Evolutionary conservation across 1,284 basidiomycete genomes (phyloP), one percentile per base, ranked within the genome.

Genomic region (Moesziomyces parantarcticus): DNA sequence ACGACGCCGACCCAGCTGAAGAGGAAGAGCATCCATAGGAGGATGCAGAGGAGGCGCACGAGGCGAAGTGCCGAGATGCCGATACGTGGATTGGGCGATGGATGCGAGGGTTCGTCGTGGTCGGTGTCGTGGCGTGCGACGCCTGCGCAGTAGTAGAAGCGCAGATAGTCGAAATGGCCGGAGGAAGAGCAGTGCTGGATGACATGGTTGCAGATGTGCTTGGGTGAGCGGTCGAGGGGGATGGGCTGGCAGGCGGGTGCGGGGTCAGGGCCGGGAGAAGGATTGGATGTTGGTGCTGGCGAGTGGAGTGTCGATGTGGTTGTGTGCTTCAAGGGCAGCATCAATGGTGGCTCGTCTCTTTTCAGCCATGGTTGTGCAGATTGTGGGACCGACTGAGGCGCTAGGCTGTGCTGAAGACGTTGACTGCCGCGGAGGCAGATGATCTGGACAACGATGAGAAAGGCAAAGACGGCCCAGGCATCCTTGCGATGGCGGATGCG

Each of bases 1-100:
- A 82, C 78, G 18, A 83, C 56, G 25, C 81, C 79, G 25, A 83
- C 75, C 58, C 73, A 76, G 58, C 70, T 76, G 71, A 83, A 83
- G 25, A 83, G 69, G 54, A 80, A 65, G 25, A 77, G 58, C 80
- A 81, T 73, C 76, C 76, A 78, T 9, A 54, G 7, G 18, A 76
- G 47, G 50, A 80, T 80, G 48, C 36, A 20, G 8, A 62, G 34
- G 13, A 78, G 58, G 11, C 67, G 65, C 10, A 61, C 2, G 14
- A 67, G 48, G 25, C 69, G 61, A n/a, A 76, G 58, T 13, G 50
- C 55, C 8, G 69, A 60, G 20, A 73, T 34, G 36, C 59, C 63
- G 3, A 54, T 56, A 21, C 55, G 57, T 63, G 62, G 66, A 2
- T 34, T 44, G 10, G 62, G 39, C n/a, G 65, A 61, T 21, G 66